Evolutionary conservation across 1,139 yeast species (phyloP), one percentile per base, ranked within the genome.

Genomic region (Kluyveromyces sp.): DNA sequence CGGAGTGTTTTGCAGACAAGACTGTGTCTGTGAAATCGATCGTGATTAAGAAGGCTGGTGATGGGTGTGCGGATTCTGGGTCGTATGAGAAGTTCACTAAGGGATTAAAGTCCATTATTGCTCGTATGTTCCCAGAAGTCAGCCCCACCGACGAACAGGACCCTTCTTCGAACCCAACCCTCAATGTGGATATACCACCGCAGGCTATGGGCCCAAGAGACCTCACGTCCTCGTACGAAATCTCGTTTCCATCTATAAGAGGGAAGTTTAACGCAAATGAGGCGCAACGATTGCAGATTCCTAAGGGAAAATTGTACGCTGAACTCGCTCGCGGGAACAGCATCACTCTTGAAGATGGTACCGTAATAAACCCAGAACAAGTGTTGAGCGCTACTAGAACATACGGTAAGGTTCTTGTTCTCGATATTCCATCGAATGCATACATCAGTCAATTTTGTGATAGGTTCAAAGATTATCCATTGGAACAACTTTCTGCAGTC

Each of bases 261-360:
- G 98, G 99, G 0, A 83, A 77, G 58, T 92, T 94, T 58, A 72
- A 80, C 51, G 77, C 79, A 0, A 67, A 70, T 5, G 79, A 73
- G 55, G 97, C 97, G 0, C 70, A 66, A 34, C 76, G 68, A 34
- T 67, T 89, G 29, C 92, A 94, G 0, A 75, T 92, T 3, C 81
- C 82, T 32, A 78, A 78, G 2, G 92, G 95, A 0, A 68, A 72
- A 4, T 61, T 74, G 35, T 87, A 71, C 61, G 74, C 81, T 10
- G 63, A 70, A 25, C 71, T 92, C 46, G 73, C 92, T 7, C 69
- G 69, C 15, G 95, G 95, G 1, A 61, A 73, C 33, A 49, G 78
- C 0, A 80, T 92, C 1, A 65, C 73, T 0, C 70, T 83, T 40
- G 78, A 73, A 1, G 68, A 78, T 45, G 96, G 95, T 0, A 73